Base-by-base conservation (phyloP, 441 rosid genomes). In the Erodium texanum region DNA sequence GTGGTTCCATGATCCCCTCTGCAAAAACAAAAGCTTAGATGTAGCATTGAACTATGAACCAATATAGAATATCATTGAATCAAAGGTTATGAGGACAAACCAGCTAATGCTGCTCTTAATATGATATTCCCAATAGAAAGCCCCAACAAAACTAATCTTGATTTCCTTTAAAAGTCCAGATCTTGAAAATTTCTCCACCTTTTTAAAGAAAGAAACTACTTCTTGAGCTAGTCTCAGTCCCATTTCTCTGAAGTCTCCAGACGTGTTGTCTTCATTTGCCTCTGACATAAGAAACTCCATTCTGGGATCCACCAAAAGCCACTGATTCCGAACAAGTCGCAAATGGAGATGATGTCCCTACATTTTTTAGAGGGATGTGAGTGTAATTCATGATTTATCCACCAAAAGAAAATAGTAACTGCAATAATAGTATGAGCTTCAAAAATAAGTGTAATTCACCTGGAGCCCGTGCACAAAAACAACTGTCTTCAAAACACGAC, bases 401-500 rank as follows among this genome's bases (percentile, higher is more conserved):
- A 41, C 59, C 9, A 66, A 7, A 7, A 32, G 36, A 1, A 3
- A n/a, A n/a, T n/a, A n/a, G n/a, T 27, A 27, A 27, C n/a, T n/a
- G n/a, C n/a, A 27, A 27, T 3, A 1, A 3, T 27, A 27, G 3
- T 27, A 3, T 3, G 3, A 27, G 29, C 2, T 27, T 27, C 3
- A 1, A 1, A 3, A n/a, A n/a, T 62, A 23, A 61, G 54, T 14
- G 36, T 29, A 65, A 72, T 85, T 73, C 85, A 78, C 99, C 97
- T 94, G 97, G 81, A 94, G 92, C 56, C 98, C 99, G 76, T 92
- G 99, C 73, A 94, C 97, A 75, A 94, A 94, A 48, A 94, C 80
- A 41, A 86, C 96, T 14, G 83, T 75, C 81, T 87, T 94, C 74
- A 94, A 75, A 52, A 84, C 84, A 61, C 84, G 87, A 22, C 79